A percentile compares a stretch with the other conserved stretches of the same genome.
Conservation (phyloP, 768 basidiomycete species). For the Termitomyces sp. region DNA sequence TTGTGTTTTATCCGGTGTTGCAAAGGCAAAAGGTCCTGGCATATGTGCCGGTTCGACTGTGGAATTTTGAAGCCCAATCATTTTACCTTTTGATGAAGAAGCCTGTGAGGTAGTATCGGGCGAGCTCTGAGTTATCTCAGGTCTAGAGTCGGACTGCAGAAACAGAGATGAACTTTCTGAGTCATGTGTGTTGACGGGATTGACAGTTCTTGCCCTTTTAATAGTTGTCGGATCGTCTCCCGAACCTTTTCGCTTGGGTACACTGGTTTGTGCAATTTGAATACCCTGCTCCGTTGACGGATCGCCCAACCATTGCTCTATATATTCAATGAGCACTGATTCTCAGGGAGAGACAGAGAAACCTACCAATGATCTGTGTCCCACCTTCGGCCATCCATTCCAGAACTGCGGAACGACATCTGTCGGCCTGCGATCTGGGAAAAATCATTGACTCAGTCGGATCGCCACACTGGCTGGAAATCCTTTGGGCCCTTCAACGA, state of each 20-base stretch:
- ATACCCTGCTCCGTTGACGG: not conserved
- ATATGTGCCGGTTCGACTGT: too few relatives aligned
- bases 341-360: not conserved
- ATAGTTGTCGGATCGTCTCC: not conserved
- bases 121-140: not conserved
- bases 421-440: not conserved
- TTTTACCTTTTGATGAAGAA: not conserved
- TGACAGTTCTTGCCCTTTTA: not conserved
- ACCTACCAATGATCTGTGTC: not conserved
- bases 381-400: constrained; percentile 1
- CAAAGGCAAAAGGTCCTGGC: not conserved
- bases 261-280: not conserved
- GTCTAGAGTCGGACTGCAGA: not conserved
- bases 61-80: not conserved
- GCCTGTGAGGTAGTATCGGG: not conserved
- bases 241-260: not conserved
- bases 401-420: not conserved
- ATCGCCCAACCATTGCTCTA: not conserved
- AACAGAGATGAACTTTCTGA: not conserved
- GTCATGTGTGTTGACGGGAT: not conserved
- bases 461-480: not conserved
- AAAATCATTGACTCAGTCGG: not conserved
- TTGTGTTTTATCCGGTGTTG: not conserved
- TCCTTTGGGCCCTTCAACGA: not conserved
- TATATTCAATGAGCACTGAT: not conserved